phyloP scores from a whole-genome alignment of 257 asterid genomes.

The Nicotiana tomentosiformis region DNA sequence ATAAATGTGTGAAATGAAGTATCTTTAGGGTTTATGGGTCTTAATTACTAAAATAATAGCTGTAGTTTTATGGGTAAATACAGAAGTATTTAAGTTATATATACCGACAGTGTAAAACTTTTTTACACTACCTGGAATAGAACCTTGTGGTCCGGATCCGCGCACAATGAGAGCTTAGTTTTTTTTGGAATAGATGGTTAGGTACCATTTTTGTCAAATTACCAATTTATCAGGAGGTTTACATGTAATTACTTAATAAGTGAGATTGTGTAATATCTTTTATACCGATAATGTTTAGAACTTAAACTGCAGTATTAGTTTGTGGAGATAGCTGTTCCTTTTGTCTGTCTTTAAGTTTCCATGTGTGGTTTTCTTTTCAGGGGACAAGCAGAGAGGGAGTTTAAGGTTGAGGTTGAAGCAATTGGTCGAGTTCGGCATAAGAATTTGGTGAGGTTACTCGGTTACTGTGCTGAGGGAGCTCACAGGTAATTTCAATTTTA shows the following conservation, averaged over 20 bases:
- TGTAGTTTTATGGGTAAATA: neutral
- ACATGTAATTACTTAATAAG: too few relatives aligned
- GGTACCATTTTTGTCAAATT: too few relatives aligned
- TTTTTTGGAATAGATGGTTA: too few relatives aligned
- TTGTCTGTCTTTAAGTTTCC: neutral
- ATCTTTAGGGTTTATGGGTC: neutral
- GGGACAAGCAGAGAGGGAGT: slow-evolving; percentile 95
- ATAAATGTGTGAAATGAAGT: neutral
- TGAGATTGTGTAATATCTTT: too few relatives aligned
- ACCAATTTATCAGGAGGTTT: too few relatives aligned
- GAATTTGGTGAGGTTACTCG: slow-evolving; percentile 86
- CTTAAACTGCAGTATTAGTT: neutral
- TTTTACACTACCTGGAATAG: too few relatives aligned
- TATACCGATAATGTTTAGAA: too few relatives aligned
- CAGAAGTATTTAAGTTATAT: too few relatives aligned
- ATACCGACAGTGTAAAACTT: too few relatives aligned
- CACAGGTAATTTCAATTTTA: slow-evolving; percentile 49
- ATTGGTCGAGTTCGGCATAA: slow-evolving; percentile 90
- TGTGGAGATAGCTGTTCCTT: neutral
- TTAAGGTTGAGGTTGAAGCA: slow-evolving; percentile 92
- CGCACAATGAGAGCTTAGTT: too few relatives aligned
- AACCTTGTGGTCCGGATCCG: too few relatives aligned
- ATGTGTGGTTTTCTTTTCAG: slow-evolving; percentile 26
- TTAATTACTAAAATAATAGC: neutral
- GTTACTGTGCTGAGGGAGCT: slow-evolving; percentile 93